phyloP scores from a whole-genome alignment of 768 basidiomycete species.

The Hericium rajendrae region DNA sequence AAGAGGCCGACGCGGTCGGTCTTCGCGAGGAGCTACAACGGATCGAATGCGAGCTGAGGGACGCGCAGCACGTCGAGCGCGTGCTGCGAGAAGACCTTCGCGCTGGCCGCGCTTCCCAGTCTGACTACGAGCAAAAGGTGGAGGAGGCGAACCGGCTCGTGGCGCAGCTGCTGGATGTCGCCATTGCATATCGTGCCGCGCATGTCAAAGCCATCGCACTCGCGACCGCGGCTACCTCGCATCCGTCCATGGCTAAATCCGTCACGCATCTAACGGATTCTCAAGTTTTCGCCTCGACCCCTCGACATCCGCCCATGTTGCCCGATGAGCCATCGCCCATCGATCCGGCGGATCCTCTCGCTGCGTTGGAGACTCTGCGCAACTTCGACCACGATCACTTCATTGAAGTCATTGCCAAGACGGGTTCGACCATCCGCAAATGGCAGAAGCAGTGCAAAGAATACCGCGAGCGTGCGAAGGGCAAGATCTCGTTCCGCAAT shows the following conservation, averaged over 20 bases:
- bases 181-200: slow-evolving; percentile 66
- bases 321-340: slow-evolving; percentile 63
- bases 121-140: slow-evolving; percentile 54
- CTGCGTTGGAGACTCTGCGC: slow-evolving; percentile 59
- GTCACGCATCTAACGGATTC: slow-evolving; percentile 30
- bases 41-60: slow-evolving; percentile 59
- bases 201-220: slow-evolving; percentile 64
- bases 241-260: slow-evolving; percentile 39
- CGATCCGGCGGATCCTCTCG: slow-evolving; percentile 65
- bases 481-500: slow-evolving; percentile 94
- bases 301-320: slow-evolving; percentile 44
- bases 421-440: slow-evolving; percentile 81
- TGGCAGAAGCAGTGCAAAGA: slow-evolving; percentile 98
- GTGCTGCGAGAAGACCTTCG: slow-evolving; percentile 67
- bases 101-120: slow-evolving; percentile 57
- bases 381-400: slow-evolving; percentile 81
- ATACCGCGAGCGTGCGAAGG: slow-evolving; percentile 90
- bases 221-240: slow-evolving; percentile 45
- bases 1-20: slow-evolving; percentile 56
- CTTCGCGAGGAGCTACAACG: slow-evolving; percentile 67
- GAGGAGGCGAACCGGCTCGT: slow-evolving; percentile 61
- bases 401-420: slow-evolving; percentile 71
- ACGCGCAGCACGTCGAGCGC: slow-evolving; percentile 56
- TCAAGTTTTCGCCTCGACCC: slow-evolving; percentile 19
- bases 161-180: slow-evolving; percentile 75